Evolutionary conservation across 495 filamentous ascomycete genomes (phyloP).

Genomic region (Hyaloscypha variabilis): DNA sequence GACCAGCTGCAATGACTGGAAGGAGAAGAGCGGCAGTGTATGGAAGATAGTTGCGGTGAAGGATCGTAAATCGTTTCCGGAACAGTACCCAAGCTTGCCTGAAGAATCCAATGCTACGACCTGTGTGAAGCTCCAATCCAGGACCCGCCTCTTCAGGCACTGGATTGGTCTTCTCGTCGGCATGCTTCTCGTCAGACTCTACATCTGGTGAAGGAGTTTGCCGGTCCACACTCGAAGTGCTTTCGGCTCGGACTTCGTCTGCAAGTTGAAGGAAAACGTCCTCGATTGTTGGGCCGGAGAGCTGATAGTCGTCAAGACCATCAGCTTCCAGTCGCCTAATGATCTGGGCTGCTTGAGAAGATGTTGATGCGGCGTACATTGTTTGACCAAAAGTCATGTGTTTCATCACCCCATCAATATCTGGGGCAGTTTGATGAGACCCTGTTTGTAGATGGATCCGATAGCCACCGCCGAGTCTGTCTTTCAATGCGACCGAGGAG

Average conservation of each 20-base stretch:
- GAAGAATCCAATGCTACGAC: constrained; percentile 62
- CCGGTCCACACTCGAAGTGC: constrained; percentile 14
- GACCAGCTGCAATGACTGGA: constrained; percentile 72
- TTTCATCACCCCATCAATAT: constrained; percentile 55
- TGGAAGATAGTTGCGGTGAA: constrained; percentile 75
- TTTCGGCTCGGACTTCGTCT: constrained; percentile 59
- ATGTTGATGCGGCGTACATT: constrained; percentile 67
- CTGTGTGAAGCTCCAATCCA: constrained; percentile 55
- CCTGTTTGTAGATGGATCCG: constrained; percentile 68
- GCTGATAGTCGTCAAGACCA: constrained; percentile 69
- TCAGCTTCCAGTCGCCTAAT: constrained; percentile 64
- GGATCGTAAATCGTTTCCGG: constrained; percentile 73
- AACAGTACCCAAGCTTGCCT: constrained; percentile 75
- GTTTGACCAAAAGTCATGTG: constrained; percentile 67
- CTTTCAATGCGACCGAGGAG: constrained; percentile 77
- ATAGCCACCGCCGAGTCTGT: constrained; percentile 72
- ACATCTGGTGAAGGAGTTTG: not conserved
- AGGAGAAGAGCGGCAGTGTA: constrained; percentile 71
- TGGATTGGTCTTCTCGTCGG: not conserved
- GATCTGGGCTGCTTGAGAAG: constrained; percentile 63
- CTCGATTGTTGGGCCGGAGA: constrained; percentile 84
- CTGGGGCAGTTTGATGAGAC: constrained; percentile 47
- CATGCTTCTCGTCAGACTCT: constrained; percentile 16
- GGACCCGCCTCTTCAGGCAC: not conserved
- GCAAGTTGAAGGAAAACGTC: constrained; percentile 86